A percentile compares a stretch with the other conserved stretches of the same genome.
Conservation (phyloP, 2,329 filamentous ascomycete species). For the Claviceps sorghi region DNA sequence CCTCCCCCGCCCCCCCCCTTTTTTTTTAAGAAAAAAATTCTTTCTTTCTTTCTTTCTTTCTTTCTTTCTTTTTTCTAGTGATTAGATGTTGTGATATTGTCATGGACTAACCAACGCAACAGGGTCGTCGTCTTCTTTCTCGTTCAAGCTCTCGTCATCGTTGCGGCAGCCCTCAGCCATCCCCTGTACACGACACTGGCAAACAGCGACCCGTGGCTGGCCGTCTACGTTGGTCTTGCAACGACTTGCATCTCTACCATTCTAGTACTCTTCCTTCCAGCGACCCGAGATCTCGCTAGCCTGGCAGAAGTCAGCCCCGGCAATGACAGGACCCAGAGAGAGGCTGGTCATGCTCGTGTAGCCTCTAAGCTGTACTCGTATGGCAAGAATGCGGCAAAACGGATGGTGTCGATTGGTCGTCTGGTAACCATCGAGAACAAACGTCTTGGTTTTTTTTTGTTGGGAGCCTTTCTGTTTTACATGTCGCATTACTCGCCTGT, state of each 20-base stretch:
- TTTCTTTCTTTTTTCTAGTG: too few relatives aligned
- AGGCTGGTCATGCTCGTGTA: background rate
- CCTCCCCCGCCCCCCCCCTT: too few relatives aligned
- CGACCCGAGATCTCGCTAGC: constrained; percentile 2
- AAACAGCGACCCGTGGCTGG: background rate
- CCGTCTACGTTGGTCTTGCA: constrained; percentile 2
- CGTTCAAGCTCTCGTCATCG: background rate
- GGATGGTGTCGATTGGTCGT: background rate
- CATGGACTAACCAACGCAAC: background rate
- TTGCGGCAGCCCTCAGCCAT: background rate
- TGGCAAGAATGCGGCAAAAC: background rate
- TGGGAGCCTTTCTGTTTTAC: background rate
- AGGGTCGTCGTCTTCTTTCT: background rate
- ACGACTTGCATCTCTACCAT: background rate
- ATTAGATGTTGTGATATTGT: too few relatives aligned
- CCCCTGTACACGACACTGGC: background rate
- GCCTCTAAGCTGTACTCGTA: background rate
- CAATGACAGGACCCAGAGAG: background rate
- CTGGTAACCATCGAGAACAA: background rate
- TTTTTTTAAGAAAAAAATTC: too few relatives aligned
- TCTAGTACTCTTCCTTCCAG: constrained; percentile 2
- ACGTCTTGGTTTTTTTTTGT: background rate
- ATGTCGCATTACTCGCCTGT: background rate
- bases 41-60: too few relatives aligned
- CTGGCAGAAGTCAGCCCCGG: background rate